Conservation (phyloP, 2,329 filamentous ascomycete species). For the Daldinia eschscholtzii region DNA sequence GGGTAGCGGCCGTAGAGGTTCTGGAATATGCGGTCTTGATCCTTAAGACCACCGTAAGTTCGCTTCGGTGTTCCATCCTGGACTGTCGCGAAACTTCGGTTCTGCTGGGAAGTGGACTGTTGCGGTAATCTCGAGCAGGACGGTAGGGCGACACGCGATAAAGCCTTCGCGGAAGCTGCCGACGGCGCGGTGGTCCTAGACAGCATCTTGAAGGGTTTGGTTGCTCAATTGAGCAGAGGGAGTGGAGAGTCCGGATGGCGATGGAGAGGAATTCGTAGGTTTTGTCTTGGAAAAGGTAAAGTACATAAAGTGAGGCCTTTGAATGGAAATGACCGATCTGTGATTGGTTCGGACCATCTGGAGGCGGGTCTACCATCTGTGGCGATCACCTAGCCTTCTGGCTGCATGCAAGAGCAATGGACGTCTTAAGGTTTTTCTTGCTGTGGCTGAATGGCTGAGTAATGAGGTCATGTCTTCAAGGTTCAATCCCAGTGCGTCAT, state of each 20-base stretch:
- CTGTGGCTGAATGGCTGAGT: slow-evolving; percentile 31
- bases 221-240: slow-evolving; percentile 55
- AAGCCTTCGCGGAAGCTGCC: slow-evolving; percentile 56
- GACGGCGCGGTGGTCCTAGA: slow-evolving; percentile 59
- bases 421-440: slow-evolving; percentile 27
- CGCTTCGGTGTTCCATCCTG: slow-evolving; percentile 78
- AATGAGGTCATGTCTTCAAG: slow-evolving; percentile 38
- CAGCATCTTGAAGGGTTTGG: slow-evolving; percentile 56
- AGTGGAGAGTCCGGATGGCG: slow-evolving; percentile 50
- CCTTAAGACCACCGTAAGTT: slow-evolving; percentile 86
- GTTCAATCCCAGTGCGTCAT: background rate
- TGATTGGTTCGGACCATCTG: slow-evolving; percentile 45
- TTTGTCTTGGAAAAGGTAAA: slow-evolving; percentile 47
- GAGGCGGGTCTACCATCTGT: slow-evolving; percentile 36
- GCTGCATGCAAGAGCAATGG: background rate
- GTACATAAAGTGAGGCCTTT: slow-evolving; percentile 51
- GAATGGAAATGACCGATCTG: slow-evolving; percentile 45
- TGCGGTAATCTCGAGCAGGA: slow-evolving; percentile 57
- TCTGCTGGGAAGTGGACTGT: slow-evolving; percentile 66
- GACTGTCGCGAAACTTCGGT: slow-evolving; percentile 83
- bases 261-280: slow-evolving; percentile 44
- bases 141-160: slow-evolving; percentile 55
- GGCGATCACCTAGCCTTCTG: slow-evolving; percentile 27
- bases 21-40: slow-evolving; percentile 99
- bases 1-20: slow-evolving; percentile 97